Percentiles rank a stretch among this genome's conserved stretches.
Conservation (phyloP, 352 stramenopile genomes). For the Phytophthora brassicae region DNA sequence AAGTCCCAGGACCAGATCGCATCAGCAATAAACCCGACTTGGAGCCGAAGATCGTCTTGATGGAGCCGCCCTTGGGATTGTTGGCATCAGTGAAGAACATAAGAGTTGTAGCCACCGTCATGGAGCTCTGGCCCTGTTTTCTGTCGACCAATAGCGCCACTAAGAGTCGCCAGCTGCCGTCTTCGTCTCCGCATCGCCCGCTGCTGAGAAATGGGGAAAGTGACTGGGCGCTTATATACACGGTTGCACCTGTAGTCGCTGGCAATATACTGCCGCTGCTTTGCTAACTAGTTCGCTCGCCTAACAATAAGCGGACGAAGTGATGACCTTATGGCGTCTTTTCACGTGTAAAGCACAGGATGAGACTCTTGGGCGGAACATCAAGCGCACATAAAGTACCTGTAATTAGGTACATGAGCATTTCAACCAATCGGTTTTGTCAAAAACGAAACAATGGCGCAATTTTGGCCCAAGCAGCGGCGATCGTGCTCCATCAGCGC, state of each 20-base stretch:
- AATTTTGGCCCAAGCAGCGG: constrained; percentile 14
- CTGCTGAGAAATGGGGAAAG: no score
- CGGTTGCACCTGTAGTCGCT: constrained; percentile 1
- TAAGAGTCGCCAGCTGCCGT: constrained; percentile 23
- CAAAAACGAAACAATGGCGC: no score
- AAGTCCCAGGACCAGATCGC: constrained; percentile 55
- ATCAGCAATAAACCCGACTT: constrained; percentile 62
- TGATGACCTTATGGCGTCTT: constrained; percentile 38
- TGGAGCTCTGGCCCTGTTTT: constrained; percentile 27
- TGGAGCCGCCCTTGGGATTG: constrained; percentile 47
- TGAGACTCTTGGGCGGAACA: no score
- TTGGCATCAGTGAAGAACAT: constrained; percentile 74
- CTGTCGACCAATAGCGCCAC: constrained; percentile 4
- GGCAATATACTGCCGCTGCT: no score
- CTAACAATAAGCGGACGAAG: constrained; percentile 19
- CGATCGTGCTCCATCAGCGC: not conserved
- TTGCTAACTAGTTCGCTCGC: not conserved
- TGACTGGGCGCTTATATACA: no score
- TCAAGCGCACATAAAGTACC: no score
- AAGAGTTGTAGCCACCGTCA: constrained; percentile 30
- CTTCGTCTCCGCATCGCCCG: constrained; percentile 36
- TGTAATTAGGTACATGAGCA: no score
- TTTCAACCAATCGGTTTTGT: no score
- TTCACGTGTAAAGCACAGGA: no score
- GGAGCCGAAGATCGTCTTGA: constrained; percentile 58